Percentiles rank a stretch among this genome's conserved stretches.
Evolutionary conservation across 768 basidiomycete genomes (phyloP).

Genomic region (Mycena crocata): DNA sequence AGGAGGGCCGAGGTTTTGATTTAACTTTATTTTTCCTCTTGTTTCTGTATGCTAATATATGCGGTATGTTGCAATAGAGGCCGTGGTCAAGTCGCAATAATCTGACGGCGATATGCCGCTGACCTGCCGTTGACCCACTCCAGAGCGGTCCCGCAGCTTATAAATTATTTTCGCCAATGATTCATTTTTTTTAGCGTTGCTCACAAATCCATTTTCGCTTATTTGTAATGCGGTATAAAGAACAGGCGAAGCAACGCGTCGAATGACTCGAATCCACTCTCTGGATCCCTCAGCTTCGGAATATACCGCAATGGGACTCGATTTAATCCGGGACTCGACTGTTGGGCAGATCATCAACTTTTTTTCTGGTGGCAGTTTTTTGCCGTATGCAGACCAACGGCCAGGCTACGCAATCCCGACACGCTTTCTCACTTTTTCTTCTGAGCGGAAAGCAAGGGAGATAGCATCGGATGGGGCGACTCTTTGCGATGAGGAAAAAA

Average conservation of each 20-base stretch:
- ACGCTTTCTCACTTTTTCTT: neutral
- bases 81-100: no score
- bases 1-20: no score
- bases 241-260: neutral
- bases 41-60: no score
- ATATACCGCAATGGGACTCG: constrained; percentile 7
- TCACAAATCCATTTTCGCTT: neutral
- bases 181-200: neutral
- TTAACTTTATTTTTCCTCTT: no score
- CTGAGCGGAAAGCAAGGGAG: neutral
- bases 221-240: neutral
- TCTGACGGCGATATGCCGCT: no score
- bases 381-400: constrained; percentile 12
- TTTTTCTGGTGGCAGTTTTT: neutral
- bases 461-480: neutral
- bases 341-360: constrained; percentile 18
- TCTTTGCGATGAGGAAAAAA: constrained; percentile 1
- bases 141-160: no score
- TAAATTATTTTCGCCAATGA: neutral
- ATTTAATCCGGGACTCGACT: constrained; percentile 21
- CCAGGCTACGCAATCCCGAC: constrained; percentile 5
- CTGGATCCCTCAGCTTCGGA: neutral
- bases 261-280: neutral
- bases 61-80: no score
- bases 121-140: no score